Percentiles rank a stretch among this genome's conserved stretches.
These are phyloP conservation scores for Buxus sempervirens DNA, from an alignment of 164 flowering plant genomes.

Conservation along the genomic window DNA sequence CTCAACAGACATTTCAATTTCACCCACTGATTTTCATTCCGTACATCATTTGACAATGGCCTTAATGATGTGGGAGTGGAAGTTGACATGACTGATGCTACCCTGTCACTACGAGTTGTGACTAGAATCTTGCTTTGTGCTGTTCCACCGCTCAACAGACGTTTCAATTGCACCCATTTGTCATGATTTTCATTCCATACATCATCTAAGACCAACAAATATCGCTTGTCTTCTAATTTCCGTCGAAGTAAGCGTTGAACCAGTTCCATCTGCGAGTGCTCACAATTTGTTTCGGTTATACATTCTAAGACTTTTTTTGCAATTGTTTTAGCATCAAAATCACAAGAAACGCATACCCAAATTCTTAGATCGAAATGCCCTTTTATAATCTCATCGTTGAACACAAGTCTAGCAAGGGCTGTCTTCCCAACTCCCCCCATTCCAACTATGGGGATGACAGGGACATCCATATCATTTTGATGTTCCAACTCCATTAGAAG, in stretches of 20 bases:
- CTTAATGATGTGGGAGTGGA: too few species aligned
- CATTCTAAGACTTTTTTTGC: slow-evolving; percentile 1
- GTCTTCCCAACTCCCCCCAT: slow-evolving; percentile 26
- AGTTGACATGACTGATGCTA: too few species aligned
- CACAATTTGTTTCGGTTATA: neutral
- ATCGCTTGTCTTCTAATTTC: neutral
- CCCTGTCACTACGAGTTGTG: too few species aligned
- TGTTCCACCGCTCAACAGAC: slow-evolving; percentile 7
- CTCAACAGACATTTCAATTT: too few species aligned
- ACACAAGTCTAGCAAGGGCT: slow-evolving; percentile 19
- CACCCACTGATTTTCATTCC: too few species aligned
- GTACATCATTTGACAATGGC: too few species aligned
- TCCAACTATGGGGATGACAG: slow-evolving; percentile 17
- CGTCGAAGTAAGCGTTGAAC: neutral
- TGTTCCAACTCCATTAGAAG: neutral
- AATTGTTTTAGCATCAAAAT: slow-evolving; percentile 9
- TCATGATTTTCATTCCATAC: too few species aligned
- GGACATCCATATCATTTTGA: slow-evolving; percentile 1
- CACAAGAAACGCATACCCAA: slow-evolving; percentile 16
- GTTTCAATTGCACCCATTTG: slow-evolving; percentile 4
- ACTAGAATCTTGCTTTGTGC: too few species aligned
- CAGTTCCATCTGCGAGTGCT: slow-evolving; percentile 7
- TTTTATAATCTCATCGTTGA: slow-evolving; percentile 10
- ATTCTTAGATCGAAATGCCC: slow-evolving; percentile 10
- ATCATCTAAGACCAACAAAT: too few species aligned